phyloP scores from a whole-genome alignment of 2,329 filamentous ascomycete genomes.

The Dactylellina cionopaga region DNA sequence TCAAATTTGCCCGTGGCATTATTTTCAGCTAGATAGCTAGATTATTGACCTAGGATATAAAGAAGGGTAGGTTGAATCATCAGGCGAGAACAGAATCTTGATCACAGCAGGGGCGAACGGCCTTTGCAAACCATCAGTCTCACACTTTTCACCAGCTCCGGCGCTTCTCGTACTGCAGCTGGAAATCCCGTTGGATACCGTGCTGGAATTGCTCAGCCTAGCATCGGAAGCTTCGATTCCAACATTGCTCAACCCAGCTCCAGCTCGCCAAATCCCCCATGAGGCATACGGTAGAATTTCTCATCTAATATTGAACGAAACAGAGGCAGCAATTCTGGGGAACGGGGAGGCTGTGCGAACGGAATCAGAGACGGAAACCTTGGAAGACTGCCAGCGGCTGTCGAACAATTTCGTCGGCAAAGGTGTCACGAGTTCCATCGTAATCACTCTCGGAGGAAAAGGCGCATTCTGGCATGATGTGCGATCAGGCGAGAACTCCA shows the following conservation, averaged over 20 bases:
- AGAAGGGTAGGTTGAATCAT: constrained; percentile 66
- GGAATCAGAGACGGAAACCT: constrained; percentile 17
- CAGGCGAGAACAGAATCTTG: constrained; percentile 80
- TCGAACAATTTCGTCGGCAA: constrained; percentile 71
- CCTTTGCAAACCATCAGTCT: constrained; percentile 60
- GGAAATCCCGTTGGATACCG: constrained; percentile 76
- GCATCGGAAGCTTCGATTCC: constrained; percentile 61
- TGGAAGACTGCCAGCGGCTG: constrained; percentile 21
- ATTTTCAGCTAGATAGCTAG: neutral
- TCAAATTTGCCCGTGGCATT: neutral
- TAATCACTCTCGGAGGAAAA: constrained; percentile 83
- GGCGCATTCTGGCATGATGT: constrained; percentile 75
- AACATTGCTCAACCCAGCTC: constrained; percentile 82
- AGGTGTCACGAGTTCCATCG: constrained; percentile 76
- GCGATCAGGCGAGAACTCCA: constrained; percentile 63
- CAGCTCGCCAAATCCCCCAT: constrained; percentile 74
- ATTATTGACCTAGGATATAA: neutral
- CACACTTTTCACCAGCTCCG: constrained; percentile 61
- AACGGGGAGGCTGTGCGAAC: constrained; percentile 54
- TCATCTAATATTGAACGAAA: constrained; percentile 90
- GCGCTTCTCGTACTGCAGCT: constrained; percentile 79
- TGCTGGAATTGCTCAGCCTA: constrained; percentile 70
- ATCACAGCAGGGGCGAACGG: constrained; percentile 77
- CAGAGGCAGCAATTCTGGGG: constrained; percentile 74
- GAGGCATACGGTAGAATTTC: constrained; percentile 74